Evolutionary conservation across 192 early-diverging fungal genomes (phyloP).

Genomic region (Coemansia umbellata): DNA sequence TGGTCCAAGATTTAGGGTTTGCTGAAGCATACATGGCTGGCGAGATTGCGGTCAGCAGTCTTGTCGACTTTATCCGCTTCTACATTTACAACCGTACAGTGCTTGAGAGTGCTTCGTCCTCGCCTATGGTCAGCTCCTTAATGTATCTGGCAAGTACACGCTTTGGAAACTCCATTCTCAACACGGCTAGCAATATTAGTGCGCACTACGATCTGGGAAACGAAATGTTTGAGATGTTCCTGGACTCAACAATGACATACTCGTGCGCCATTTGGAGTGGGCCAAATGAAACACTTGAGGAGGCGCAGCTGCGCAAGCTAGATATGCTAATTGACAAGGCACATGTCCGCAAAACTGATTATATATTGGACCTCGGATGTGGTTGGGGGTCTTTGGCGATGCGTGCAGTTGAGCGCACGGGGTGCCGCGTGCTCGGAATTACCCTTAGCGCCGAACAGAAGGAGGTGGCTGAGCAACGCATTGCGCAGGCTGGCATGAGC

Average conservation of each 20-base stretch:
- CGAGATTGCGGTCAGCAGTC: conserved; percentile 56
- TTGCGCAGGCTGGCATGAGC: conserved; percentile 54
- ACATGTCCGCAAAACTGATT: conserved; percentile 48
- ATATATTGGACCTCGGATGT: conserved; percentile 68
- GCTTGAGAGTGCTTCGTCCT: conserved; percentile 49
- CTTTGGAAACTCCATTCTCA: conserved; percentile 63
- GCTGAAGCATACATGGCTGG: conserved; percentile 70
- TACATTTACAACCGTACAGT: conserved; percentile 54
- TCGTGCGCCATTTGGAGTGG: conserved; percentile 65
- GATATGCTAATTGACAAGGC: conserved; percentile 58
- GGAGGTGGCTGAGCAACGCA: conserved; percentile 58
- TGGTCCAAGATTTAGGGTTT: conserved; percentile 55
- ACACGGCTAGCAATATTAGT: conserved; percentile 58
- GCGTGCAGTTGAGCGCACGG: conserved; percentile 54
- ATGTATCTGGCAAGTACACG: conserved; percentile 55
- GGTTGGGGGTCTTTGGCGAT: conserved; percentile 73
- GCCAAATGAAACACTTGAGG: conserved; percentile 57
- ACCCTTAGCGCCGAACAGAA: conserved; percentile 68
- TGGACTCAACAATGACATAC: conserved; percentile 69
- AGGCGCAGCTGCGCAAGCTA: conserved; percentile 62
- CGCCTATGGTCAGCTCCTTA: conserved; percentile 52
- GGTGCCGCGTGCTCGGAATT: conserved; percentile 59
- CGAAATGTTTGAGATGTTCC: conserved; percentile 67
- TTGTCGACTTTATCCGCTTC: conserved; percentile 57
- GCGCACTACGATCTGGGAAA: conserved; percentile 77